Conservation (phyloP, 1,284 basidiomycete genomes). For the Moesziomyces sp. region DNA sequence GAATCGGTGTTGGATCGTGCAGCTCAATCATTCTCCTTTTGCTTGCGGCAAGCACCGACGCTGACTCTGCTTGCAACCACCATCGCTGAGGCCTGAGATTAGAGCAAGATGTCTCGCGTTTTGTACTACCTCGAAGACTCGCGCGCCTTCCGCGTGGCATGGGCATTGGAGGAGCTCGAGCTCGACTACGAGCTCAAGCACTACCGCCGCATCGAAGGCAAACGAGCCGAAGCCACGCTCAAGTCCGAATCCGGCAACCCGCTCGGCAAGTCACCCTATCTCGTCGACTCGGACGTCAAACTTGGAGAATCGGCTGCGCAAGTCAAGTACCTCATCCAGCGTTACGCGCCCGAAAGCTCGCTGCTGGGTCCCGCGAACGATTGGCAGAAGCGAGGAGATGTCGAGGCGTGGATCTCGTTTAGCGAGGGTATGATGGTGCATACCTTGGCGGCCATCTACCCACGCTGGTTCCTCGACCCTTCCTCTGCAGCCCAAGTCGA, state of each 20-base stretch:
- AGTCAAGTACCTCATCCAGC: conserved; percentile 29
- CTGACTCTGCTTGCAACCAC: not conserved
- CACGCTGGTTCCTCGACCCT: conserved; percentile 20
- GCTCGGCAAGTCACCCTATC: conserved; percentile 29
- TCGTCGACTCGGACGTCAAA: conserved; percentile 13
- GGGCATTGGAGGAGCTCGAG: conserved; percentile 32
- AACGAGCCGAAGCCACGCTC: conserved; percentile 19
- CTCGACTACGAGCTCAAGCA: conserved; percentile 18
- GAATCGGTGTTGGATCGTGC: no score
- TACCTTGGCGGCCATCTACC: conserved; percentile 27
- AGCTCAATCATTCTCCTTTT: no score
- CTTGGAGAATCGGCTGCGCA: conserved; percentile 17
- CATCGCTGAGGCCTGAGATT: not conserved
- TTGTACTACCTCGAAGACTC: conserved; percentile 43
- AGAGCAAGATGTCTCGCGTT: not conserved
- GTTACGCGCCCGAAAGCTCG: conserved; percentile 14
- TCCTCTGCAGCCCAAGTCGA: conserved; percentile 7
- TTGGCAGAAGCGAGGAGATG: conserved; percentile 22
- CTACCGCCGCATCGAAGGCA: conserved; percentile 25
- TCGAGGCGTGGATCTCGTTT: conserved; percentile 26
- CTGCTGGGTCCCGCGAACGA: conserved; percentile 6
- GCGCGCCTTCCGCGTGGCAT: conserved; percentile 33
- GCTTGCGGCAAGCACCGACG: not conserved
- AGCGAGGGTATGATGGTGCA: conserved; percentile 38
- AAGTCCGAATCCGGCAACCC: conserved; percentile 23